Evolutionary conservation across 2,329 filamentous ascomycete species (phyloP).

Genomic region (Dendrostoma leiphaemia): DNA sequence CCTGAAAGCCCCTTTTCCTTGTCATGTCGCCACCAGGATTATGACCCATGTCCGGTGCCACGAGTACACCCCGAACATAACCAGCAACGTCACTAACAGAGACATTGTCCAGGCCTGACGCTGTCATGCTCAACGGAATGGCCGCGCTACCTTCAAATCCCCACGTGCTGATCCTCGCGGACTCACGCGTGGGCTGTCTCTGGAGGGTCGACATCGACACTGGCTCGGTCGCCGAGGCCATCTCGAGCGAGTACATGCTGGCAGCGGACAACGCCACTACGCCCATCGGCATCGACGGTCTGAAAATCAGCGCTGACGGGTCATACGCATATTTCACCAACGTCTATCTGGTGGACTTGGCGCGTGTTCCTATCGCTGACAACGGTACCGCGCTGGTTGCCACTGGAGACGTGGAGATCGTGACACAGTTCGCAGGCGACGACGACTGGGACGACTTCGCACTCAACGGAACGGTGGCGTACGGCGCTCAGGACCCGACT

Average conservation of each 20-base stretch:
- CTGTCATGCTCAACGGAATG: conserved; percentile 19
- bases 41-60: conserved; percentile 5
- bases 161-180: conserved; percentile 9
- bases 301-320: conserved; percentile 11
- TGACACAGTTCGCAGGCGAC: background rate
- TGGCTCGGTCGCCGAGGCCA: conserved; percentile 7
- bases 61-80: too few relatives aligned
- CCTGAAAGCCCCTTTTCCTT: too few relatives aligned
- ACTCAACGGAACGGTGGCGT: conserved; percentile 6
- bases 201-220: conserved; percentile 15
- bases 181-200: conserved; percentile 12
- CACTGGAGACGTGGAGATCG: conserved; percentile 1
- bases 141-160: conserved; percentile 11
- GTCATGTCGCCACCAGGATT: background rate
- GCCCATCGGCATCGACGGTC: conserved; percentile 16
- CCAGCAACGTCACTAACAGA: background rate
- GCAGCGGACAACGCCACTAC: conserved; percentile 2
- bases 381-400: conserved; percentile 4
- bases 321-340: conserved; percentile 18
- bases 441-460: conserved; percentile 10
- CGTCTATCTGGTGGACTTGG: conserved; percentile 7
- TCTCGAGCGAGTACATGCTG: conserved; percentile 2
- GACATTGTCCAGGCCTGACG: conserved; percentile 1
- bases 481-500: conserved; percentile 6
- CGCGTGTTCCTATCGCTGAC: conserved; percentile 12